Evolutionary conservation across 2,329 filamentous ascomycete species (phyloP).

Genomic region (Albifimbria verrucaria): DNA sequence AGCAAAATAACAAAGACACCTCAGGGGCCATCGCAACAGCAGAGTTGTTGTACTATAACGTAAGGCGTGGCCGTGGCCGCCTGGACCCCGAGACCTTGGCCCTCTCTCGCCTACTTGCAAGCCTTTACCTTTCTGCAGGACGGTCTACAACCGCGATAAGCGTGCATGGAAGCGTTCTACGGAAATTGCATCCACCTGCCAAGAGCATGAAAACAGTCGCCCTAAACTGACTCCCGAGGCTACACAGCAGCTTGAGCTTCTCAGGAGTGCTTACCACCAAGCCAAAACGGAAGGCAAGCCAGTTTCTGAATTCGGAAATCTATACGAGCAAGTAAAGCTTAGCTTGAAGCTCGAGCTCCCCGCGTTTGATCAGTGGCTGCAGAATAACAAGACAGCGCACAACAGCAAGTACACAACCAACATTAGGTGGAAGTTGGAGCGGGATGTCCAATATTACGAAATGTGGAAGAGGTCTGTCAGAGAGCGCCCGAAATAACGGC

Average conservation of each 20-base stretch:
- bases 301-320: constrained; percentile 12
- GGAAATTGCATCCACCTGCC: constrained; percentile 16
- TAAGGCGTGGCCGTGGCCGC: constrained; percentile 19
- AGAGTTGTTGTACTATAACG: constrained; percentile 21
- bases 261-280: constrained; percentile 14
- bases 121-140: constrained; percentile 12
- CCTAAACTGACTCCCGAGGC: constrained; percentile 12
- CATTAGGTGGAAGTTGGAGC: constrained; percentile 14
- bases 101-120: constrained; percentile 19
- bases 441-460: constrained; percentile 9
- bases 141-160: constrained; percentile 14
- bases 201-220: constrained; percentile 8
- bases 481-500: constrained; percentile 4
- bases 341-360: constrained; percentile 13
- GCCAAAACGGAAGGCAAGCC: constrained; percentile 16
- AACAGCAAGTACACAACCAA: constrained; percentile 16
- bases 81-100: constrained; percentile 20
- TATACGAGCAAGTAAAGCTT: constrained; percentile 13
- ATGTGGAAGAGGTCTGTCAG: constrained; percentile 7
- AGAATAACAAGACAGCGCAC: constrained; percentile 10
- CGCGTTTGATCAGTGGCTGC: constrained; percentile 17
- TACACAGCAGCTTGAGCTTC: constrained; percentile 15
- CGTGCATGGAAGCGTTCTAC: constrained; percentile 18
- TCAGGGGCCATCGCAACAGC: constrained; percentile 17
- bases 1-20: constrained; percentile 11